Evolutionary conservation across 2,329 filamentous ascomycete genomes (phyloP).

Genomic region (Pseudogymnoascus sp.): DNA sequence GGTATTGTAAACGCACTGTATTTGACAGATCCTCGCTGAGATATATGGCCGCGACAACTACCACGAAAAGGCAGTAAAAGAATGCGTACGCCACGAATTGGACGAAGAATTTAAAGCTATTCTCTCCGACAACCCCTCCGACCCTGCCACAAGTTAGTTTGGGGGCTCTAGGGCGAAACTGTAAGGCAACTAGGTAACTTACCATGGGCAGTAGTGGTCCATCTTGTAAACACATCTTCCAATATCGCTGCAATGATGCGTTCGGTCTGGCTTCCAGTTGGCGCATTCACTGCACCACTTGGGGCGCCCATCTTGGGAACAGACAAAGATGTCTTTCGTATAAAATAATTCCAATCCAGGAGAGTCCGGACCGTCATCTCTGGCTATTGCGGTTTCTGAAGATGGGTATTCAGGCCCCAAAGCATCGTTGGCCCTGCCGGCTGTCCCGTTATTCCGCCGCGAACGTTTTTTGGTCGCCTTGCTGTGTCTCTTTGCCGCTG

Average conservation of each 20-base stretch:
- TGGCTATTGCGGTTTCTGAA: slow-evolving; percentile 17
- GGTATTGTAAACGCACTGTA: neutral
- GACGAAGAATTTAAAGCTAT: slow-evolving; percentile 82
- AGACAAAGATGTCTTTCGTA: slow-evolving; percentile 74
- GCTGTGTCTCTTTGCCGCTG: slow-evolving; percentile 23
- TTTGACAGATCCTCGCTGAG: slow-evolving; percentile 38
- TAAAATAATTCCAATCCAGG: slow-evolving; percentile 70
- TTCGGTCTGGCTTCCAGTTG: slow-evolving; percentile 80
- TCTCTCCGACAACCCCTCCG: slow-evolving; percentile 85
- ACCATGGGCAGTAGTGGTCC: slow-evolving; percentile 92
- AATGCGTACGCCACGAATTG: slow-evolving; percentile 74
- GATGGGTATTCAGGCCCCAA: slow-evolving; percentile 13
- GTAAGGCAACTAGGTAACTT: slow-evolving; percentile 14
- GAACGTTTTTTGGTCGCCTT: slow-evolving; percentile 23
- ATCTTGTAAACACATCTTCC: slow-evolving; percentile 78
- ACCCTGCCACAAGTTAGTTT: slow-evolving; percentile 45
- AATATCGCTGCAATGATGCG: slow-evolving; percentile 79
- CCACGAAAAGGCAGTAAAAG: slow-evolving; percentile 55
- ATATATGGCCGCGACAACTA: slow-evolving; percentile 58
- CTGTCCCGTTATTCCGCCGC: slow-evolving; percentile 19
- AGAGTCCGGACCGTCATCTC: slow-evolving; percentile 43
- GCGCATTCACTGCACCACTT: slow-evolving; percentile 78
- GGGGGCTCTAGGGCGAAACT: neutral
- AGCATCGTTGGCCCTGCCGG: slow-evolving; percentile 12
- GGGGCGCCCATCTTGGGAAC: slow-evolving; percentile 74